Base-by-base conservation (phyloP, 1,284 basidiomycete species). In the Cystobasidium sp. region DNA sequence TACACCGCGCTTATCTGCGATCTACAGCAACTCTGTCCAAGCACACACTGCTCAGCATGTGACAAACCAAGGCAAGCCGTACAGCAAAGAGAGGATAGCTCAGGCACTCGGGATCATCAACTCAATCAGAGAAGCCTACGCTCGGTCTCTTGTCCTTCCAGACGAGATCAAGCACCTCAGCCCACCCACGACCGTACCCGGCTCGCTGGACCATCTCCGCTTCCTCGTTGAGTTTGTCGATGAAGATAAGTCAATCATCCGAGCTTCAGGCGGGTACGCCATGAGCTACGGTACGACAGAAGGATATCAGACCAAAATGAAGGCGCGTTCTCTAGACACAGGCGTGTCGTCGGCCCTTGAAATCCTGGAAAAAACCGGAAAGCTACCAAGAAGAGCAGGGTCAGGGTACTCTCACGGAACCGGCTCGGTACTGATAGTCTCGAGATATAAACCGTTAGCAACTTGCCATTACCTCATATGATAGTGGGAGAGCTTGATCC, bases 51-150 rank as follows among this genome's bases (percentile, higher is more conserved):
- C 46, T 47, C 46, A 47, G 46, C 46, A 47, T 18, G 18, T 47
- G 8, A 18, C 18, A 8, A 47, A 18, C 46, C 8, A 47, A 47
- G 46, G 46, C 46, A 47, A 47, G 46, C 46, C 46, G 18, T 47
- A 47, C 8, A 56, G 53, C 37, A 6, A 5, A 31, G 53, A 56
- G 53, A 10, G 53, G 6, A 9, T 6, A 31, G 7, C 12, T 24
- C 53, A 56, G 20, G 53, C 53, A 31, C 53, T 56, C 6, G 20
- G 37, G 24, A 56, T 56, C 24, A 56, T 56, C 53, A 31, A 20
- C 6, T 10, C 12, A 8, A 56, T 24, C 20, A 4, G 53, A 24
- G 7, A 20, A 31, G 53, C 53, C 6, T 56, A 56, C 20, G 53
- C 22, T 8, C 8, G 53, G 18, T 10, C 53, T 18, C 8, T 9